Evolutionary conservation across 306 rosid genomes (phyloP).

Genomic region (Cucurbita pepo): DNA sequence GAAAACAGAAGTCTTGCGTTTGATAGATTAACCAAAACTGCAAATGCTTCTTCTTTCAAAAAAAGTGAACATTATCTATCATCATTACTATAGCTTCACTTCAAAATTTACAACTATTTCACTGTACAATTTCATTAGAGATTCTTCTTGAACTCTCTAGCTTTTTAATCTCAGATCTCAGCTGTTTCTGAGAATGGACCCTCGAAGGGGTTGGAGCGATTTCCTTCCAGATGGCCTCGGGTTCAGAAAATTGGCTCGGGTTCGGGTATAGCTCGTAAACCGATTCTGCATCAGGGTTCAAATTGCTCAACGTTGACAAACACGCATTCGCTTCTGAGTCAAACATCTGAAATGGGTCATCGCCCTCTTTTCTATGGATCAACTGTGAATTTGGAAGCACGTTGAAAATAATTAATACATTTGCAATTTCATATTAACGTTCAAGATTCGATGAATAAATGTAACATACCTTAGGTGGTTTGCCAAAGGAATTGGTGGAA

Average conservation of each 20-base stretch:
- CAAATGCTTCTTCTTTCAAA: background rate
- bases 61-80: background rate
- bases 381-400: slow-evolving; percentile 24
- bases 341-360: slow-evolving; percentile 19
- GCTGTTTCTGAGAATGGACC: slow-evolving; percentile 24
- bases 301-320: slow-evolving; percentile 23
- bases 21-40: background rate
- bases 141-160: slow-evolving; percentile 22
- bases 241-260: slow-evolving; percentile 16
- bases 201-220: slow-evolving; percentile 38
- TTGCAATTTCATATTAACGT: background rate
- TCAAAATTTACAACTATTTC: background rate
- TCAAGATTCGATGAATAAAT: background rate
- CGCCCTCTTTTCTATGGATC: slow-evolving; percentile 56
- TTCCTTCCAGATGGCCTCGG: slow-evolving; percentile 56
- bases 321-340: slow-evolving; percentile 41
- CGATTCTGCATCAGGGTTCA: slow-evolving; percentile 60
- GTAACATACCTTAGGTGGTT: slow-evolving; percentile 49
- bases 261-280: slow-evolving; percentile 46
- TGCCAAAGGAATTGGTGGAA: slow-evolving; percentile 33
- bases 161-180: slow-evolving; percentile 28
- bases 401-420: background rate
- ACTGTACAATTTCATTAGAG: background rate
- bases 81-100: background rate
- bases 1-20: background rate